These are phyloP conservation scores for Cryomyces minteri DNA, from an alignment of 495 filamentous ascomycete genomes.

Conservation along the genomic window DNA sequence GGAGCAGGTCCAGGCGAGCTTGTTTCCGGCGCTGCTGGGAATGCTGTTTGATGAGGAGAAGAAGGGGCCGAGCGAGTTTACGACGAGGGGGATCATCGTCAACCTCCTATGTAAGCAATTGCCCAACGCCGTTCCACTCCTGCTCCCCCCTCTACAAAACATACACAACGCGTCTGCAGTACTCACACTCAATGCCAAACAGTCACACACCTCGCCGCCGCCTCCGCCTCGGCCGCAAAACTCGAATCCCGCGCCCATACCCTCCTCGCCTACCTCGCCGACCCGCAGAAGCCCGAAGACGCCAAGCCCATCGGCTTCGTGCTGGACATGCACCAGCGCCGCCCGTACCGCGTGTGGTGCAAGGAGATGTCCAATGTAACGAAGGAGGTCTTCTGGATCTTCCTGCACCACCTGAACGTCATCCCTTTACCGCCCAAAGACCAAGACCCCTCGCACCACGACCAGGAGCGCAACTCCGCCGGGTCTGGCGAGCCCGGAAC, in stretches of 20 bases:
- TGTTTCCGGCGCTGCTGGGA: slow-evolving; percentile 73
- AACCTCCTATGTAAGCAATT: slow-evolving; percentile 41
- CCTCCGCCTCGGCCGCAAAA: slow-evolving; percentile 26
- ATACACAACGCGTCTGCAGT: background rate
- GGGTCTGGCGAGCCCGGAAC: background rate
- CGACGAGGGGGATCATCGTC: slow-evolving; percentile 73
- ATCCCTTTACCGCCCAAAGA: slow-evolving; percentile 34
- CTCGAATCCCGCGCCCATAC: slow-evolving; percentile 41
- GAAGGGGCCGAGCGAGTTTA: slow-evolving; percentile 93
- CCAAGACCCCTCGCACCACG: background rate
- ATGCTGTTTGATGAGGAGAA: slow-evolving; percentile 94
- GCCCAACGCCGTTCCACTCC: background rate
- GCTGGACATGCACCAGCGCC: slow-evolving; percentile 63
- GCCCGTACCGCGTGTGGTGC: slow-evolving; percentile 86
- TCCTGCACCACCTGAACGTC: slow-evolving; percentile 82
- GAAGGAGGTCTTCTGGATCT: slow-evolving; percentile 99
- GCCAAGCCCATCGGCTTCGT: slow-evolving; percentile 71
- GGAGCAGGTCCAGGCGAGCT: slow-evolving; percentile 51
- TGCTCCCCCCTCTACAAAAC: background rate
- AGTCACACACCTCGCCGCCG: slow-evolving; percentile 56
- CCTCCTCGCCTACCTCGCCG: slow-evolving; percentile 61
- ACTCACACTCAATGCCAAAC: slow-evolving; percentile 1
- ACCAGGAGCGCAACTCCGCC: slow-evolving; percentile 4
- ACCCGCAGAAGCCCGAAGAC: slow-evolving; percentile 58
- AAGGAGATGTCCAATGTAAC: slow-evolving; percentile 82